Percentiles rank a stretch among this genome's conserved stretches.
Evolutionary conservation across 2,329 filamentous ascomycete species (phyloP).

Genomic region (Colletotrichum australisinense): DNA sequence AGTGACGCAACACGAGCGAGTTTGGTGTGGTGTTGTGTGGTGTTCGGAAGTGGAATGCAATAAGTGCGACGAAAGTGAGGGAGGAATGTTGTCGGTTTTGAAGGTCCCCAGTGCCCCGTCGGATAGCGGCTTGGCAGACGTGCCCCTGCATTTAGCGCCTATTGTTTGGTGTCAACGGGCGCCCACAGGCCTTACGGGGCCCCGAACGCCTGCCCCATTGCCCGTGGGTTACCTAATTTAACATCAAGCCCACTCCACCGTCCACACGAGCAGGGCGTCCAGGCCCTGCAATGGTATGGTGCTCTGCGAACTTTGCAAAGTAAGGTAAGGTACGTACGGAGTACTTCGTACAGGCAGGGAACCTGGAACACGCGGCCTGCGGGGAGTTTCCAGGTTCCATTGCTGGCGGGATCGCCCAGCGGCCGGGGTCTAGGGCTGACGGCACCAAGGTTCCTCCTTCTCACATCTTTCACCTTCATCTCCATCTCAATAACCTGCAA

Average conservation of each 20-base stretch:
- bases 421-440: neutral
- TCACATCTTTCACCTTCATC: no score
- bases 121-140: slow-evolving; percentile 29
- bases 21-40: neutral
- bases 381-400: neutral
- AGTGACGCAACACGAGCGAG: slow-evolving; percentile 13
- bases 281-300: neutral
- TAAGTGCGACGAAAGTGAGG: neutral
- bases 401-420: neutral
- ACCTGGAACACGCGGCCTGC: slow-evolving; percentile 20
- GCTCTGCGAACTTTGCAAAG: no score
- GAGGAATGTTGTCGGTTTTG: slow-evolving; percentile 31
- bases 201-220: neutral
- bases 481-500: neutral
- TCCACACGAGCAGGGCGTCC: neutral
- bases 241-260: neutral
- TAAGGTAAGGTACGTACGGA: no score
- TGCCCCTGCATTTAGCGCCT: slow-evolving; percentile 27
- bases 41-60: neutral
- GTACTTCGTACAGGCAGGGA: neutral
- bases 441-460: neutral
- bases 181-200: slow-evolving; percentile 18
- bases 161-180: slow-evolving; percentile 14
- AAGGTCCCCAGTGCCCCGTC: neutral
- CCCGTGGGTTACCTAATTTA: neutral